Conservation (phyloP, 495 filamentous ascomycete genomes). For the Neurospora sp. region DNA sequence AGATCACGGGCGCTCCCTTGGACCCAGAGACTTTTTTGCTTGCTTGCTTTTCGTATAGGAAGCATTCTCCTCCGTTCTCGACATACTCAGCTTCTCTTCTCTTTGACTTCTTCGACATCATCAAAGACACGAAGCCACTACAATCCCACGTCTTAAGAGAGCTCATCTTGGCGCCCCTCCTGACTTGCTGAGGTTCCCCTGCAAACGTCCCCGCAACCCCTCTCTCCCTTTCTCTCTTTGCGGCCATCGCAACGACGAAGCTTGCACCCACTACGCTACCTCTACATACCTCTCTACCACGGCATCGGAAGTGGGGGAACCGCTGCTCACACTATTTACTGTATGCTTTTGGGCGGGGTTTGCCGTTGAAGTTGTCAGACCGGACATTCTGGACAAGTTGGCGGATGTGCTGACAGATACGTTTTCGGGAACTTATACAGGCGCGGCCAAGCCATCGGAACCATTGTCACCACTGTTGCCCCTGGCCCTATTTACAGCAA, state of each 20-base stretch:
- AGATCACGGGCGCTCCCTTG: neutral
- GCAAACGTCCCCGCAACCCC: neutral
- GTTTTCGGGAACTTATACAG: constrained; percentile 27
- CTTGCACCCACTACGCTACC: neutral
- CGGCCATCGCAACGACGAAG: neutral
- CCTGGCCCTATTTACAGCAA: constrained; percentile 5
- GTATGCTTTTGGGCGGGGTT: neutral
- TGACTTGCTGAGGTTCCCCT: neutral
- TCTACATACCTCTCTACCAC: neutral
- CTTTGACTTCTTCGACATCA: neutral
- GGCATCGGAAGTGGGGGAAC: neutral
- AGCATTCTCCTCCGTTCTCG: neutral
- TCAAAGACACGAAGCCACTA: neutral
- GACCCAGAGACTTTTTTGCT: neutral
- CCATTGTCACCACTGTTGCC: neutral
- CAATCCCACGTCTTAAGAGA: neutral
- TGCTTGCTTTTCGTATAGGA: neutral
- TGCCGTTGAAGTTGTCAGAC: neutral
- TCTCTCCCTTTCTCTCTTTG: neutral
- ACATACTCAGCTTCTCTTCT: neutral
- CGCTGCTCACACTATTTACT: neutral
- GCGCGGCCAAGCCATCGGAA: constrained; percentile 17
- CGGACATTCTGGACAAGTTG: neutral
- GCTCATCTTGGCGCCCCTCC: neutral
- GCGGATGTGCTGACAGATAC: constrained; percentile 24